phyloP scores from a whole-genome alignment of 2,329 filamentous ascomycete genomes.

The Atkinsonella texensis region DNA sequence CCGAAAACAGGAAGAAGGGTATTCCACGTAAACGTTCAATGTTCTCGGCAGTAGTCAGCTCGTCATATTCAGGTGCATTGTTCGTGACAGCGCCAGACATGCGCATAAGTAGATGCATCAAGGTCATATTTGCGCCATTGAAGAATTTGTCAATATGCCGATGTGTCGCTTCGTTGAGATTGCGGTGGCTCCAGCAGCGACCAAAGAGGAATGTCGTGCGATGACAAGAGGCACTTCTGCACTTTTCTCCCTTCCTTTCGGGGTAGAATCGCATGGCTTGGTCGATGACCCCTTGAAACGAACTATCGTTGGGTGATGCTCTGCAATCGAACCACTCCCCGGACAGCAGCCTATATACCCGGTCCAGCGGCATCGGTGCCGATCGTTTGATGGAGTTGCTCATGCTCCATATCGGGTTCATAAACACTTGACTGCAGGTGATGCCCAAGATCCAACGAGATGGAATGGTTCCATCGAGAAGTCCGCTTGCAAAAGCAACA shows the following conservation, averaged over 20 bases:
- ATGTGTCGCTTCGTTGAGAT: constrained; percentile 55
- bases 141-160: constrained; percentile 49
- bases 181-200: constrained; percentile 48
- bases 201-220: constrained; percentile 48
- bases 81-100: constrained; percentile 39
- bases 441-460: constrained; percentile 44
- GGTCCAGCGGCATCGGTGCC: constrained; percentile 36
- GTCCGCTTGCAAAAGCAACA: constrained; percentile 43
- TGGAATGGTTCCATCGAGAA: constrained; percentile 50
- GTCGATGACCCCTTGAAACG: constrained; percentile 39
- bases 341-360: constrained; percentile 32
- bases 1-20: constrained; percentile 44
- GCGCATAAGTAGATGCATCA: constrained; percentile 43
- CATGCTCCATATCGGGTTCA: constrained; percentile 46
- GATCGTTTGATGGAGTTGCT: constrained; percentile 45
- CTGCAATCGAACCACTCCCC: constrained; percentile 45
- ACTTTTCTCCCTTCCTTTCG: constrained; percentile 41
- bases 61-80: constrained; percentile 35
- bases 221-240: constrained; percentile 50
- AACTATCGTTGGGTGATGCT: constrained; percentile 28
- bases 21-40: constrained; percentile 37
- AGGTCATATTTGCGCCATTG: constrained; percentile 48
- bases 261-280: constrained; percentile 47
- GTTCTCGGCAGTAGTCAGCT: constrained; percentile 37
- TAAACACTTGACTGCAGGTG: constrained; percentile 49